A percentile compares a stretch with the other conserved stretches of the same genome.
These are phyloP conservation scores for Saturnispora diversa DNA, from an alignment of 805 yeast species.

Conservation along the genomic window DNA sequence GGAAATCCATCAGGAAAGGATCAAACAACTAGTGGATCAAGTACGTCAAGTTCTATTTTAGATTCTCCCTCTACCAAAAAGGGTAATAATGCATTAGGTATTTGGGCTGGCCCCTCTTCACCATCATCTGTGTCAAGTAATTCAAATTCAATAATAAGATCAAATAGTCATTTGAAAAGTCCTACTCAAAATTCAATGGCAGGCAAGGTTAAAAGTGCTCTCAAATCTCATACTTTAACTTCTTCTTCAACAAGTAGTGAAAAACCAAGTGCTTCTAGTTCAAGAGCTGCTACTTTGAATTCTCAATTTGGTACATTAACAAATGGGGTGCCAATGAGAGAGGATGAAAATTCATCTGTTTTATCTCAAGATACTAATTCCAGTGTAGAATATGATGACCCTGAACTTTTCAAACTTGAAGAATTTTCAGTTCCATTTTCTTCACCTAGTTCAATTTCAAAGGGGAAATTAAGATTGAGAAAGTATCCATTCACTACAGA, in stretches of 20 bases:
- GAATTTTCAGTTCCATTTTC: not conserved
- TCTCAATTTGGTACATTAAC: conserved; percentile 8
- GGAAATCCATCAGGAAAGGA: not conserved
- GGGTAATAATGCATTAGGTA: not conserved
- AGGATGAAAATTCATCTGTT: conserved; percentile 6
- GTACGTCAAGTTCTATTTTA: not conserved
- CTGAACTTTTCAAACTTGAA: conserved; percentile 8
- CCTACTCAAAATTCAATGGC: conserved; percentile 1
- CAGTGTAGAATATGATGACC: conserved; percentile 6
- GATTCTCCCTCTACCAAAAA: not conserved
- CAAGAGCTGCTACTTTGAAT: conserved; percentile 10
- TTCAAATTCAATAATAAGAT: not conserved
- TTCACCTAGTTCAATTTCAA: not conserved
- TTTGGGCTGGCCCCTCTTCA: conserved; percentile 11
- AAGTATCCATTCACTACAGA: conserved; percentile 1
- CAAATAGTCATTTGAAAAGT: conserved; percentile 1
- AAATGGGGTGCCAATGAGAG: conserved; percentile 1
- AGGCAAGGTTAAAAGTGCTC: conserved; percentile 4
- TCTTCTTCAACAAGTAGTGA: conserved; percentile 10
- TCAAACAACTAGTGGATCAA: not conserved
- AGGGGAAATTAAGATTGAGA: conserved; percentile 3
- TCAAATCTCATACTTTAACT: conserved; percentile 4
- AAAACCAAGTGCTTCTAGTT: conserved; percentile 11
- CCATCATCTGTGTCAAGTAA: conserved; percentile 2
- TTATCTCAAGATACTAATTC: conserved; percentile 4